Evolutionary conservation across 257 asterid genomes (phyloP).

Genomic region (Solanum acaule): DNA sequence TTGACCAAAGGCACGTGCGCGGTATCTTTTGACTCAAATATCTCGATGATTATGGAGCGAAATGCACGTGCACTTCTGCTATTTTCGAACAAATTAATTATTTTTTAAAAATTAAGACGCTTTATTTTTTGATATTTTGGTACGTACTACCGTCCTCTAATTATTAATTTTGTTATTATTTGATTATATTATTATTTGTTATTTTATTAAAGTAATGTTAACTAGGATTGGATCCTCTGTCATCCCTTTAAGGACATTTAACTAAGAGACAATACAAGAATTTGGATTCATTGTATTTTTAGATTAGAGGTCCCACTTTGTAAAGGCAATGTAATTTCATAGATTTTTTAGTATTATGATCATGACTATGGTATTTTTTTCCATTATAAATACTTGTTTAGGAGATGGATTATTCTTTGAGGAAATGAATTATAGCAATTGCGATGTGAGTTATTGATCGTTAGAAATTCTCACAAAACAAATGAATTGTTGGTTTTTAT

Average conservation of each 20-base stretch:
- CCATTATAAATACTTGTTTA: neutral
- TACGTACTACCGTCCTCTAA: neutral
- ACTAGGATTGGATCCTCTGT: constrained; percentile 10
- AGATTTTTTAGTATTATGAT: neutral
- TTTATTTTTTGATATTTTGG: neutral
- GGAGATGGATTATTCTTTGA: neutral
- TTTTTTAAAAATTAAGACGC: too few relatives aligned
- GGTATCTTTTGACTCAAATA: constrained; percentile 63
- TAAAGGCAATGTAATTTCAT: neutral
- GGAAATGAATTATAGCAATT: neutral
- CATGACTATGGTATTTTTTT: neutral
- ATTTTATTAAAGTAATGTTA: neutral
- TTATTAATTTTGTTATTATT: neutral
- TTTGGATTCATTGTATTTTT: neutral
- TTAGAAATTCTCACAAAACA: neutral
- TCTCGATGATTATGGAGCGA: constrained; percentile 38
- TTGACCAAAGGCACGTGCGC: constrained; percentile 68
- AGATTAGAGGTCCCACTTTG: neutral
- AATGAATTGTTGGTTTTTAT: neutral
- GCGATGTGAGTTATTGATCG: neutral
- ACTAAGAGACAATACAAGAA: neutral
- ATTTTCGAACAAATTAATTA: too few relatives aligned
- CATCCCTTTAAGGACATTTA: neutral
- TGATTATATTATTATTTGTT: neutral
- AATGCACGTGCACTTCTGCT: constrained; percentile 25